A percentile compares a stretch with the other conserved stretches of the same genome.
These are phyloP conservation scores for Dothiorella sarmentorum DNA, from an alignment of 2,329 filamentous ascomycete genomes.

Conservation along the genomic window DNA sequence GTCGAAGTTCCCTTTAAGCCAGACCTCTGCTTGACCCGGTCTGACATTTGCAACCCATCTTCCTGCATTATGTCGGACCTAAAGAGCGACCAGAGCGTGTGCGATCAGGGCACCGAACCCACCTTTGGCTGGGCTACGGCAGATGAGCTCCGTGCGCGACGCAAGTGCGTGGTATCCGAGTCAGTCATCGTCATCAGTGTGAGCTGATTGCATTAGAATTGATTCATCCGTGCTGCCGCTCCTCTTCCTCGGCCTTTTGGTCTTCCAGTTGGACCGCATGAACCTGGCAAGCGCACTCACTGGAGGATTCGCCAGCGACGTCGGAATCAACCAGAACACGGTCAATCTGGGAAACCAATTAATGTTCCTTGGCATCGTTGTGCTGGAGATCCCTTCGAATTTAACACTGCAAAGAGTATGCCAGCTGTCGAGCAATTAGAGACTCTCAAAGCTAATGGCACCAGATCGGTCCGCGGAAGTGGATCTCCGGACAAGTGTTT, in stretches of 20 bases:
- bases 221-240: constrained; percentile 49
- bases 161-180: not conserved
- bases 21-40: not conserved
- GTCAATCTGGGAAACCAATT: constrained; percentile 54
- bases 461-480: constrained; percentile 37
- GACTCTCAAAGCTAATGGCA: not conserved
- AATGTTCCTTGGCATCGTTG: constrained; percentile 51
- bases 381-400: constrained; percentile 53
- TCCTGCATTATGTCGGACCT: not conserved
- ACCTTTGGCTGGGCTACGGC: not conserved
- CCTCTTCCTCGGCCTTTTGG: constrained; percentile 49
- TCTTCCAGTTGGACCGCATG: constrained; percentile 53
- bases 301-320: constrained; percentile 45
- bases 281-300: constrained; percentile 52
- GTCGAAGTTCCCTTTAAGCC: not conserved
- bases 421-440: not conserved
- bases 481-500: constrained; percentile 50
- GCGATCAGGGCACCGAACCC: not conserved
- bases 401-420: constrained; percentile 39
- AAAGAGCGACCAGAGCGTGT: not conserved
- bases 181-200: not conserved
- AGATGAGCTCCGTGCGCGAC: not conserved
- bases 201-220: constrained; percentile 34
- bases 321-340: constrained; percentile 44
- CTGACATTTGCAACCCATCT: not conserved